Conservation (phyloP, 2,329 filamentous ascomycete species). For the Cordyceps fumosorosea region DNA sequence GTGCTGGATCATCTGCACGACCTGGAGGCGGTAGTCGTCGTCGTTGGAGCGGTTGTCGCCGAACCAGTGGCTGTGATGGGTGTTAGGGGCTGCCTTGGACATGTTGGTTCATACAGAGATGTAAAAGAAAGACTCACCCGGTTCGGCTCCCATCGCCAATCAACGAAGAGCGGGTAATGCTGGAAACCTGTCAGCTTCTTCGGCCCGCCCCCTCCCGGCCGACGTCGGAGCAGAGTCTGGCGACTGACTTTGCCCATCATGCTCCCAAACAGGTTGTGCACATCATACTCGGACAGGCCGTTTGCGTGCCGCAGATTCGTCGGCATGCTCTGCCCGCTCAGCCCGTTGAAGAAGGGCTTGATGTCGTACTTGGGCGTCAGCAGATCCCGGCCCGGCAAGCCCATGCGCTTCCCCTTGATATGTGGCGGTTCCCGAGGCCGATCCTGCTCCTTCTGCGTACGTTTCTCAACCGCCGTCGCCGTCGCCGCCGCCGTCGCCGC, state of each 20-base stretch:
- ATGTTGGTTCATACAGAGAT: conserved; percentile 33
- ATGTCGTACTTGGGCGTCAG: conserved; percentile 15
- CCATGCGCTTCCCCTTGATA: conserved; percentile 15
- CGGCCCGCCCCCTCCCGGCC: too few species aligned
- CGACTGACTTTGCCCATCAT: conserved; percentile 63
- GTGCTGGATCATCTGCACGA: conserved; percentile 14
- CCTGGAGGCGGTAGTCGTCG: conserved; percentile 42
- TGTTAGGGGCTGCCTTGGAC: background rate
- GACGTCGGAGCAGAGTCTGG: conserved; percentile 55
- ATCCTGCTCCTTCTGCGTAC: too few species aligned
- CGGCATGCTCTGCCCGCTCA: conserved; percentile 54
- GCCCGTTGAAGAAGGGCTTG: conserved; percentile 29
- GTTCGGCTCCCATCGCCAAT: conserved; percentile 2
- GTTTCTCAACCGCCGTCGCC: background rate
- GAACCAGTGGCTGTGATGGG: conserved; percentile 39
- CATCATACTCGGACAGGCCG: conserved; percentile 63
- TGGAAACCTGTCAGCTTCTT: conserved; percentile 36
- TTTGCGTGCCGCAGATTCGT: conserved; percentile 63
- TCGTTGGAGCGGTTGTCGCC: conserved; percentile 51
- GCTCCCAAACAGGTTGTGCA: conserved; percentile 63
- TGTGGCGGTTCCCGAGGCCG: too few species aligned
- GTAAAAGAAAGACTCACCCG: conserved; percentile 47
- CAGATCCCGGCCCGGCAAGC: conserved; percentile 16
- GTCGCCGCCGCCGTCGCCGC: too few species aligned
- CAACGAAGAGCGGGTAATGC: conserved; percentile 2